Percentiles rank a stretch among this genome's conserved stretches.
These are phyloP conservation scores for Salix udensis DNA, from an alignment of 345 rosid genomes.

Conservation along the genomic window DNA sequence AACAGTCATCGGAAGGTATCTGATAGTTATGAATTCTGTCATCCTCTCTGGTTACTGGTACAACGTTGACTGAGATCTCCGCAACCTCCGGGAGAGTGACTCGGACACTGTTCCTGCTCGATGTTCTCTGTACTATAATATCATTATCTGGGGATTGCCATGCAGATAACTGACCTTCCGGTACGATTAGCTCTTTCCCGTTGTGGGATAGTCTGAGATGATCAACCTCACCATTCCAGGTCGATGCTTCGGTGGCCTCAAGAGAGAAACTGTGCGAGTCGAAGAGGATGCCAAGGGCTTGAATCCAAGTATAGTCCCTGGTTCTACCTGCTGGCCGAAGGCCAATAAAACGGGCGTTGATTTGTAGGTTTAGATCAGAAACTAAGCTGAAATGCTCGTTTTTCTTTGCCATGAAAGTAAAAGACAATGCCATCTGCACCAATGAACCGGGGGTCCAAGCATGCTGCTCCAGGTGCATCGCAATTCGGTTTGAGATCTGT, in stretches of 20 bases:
- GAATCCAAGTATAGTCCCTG: conserved; percentile 69
- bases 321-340: conserved; percentile 42
- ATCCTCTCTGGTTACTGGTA: conserved; percentile 67
- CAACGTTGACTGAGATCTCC: conserved; percentile 56
- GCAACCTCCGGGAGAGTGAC: conserved; percentile 41
- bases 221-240: conserved; percentile 49
- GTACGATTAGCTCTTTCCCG: conserved; percentile 38
- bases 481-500: conserved; percentile 34
- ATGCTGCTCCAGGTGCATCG: conserved; percentile 50
- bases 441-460: conserved; percentile 63
- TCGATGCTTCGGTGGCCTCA: conserved; percentile 43
- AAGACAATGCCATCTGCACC: conserved; percentile 68
- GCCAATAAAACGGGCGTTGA: conserved; percentile 66
- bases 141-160: conserved; percentile 44
- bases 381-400: conserved; percentile 53
- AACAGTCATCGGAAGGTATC: conserved; percentile 51
- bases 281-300: conserved; percentile 51
- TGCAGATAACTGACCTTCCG: conserved; percentile 42
- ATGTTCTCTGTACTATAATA: conserved; percentile 51
- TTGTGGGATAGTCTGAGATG: conserved; percentile 49
- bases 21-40: conserved; percentile 54
- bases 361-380: conserved; percentile 51
- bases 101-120: conserved; percentile 43
- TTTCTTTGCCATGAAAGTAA: conserved; percentile 63
- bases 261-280: conserved; percentile 47